Percentiles rank a stretch among this genome's conserved stretches.
Evolutionary conservation across 192 early-diverging fungal genomes (phyloP).

Genomic region (Linnemannia schmuckeri): DNA sequence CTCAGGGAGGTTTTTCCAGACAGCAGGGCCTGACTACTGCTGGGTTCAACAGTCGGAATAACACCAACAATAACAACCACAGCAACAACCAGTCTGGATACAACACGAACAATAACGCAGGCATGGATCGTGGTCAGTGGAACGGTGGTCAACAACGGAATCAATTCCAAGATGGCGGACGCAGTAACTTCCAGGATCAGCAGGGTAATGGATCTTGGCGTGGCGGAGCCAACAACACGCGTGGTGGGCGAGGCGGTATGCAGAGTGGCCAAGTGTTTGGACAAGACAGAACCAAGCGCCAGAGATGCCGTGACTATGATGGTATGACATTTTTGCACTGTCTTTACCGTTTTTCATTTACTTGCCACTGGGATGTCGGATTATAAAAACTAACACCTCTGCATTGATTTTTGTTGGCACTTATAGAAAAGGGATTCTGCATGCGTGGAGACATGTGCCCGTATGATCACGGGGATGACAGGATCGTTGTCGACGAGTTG

Average conservation of each 20-base stretch:
- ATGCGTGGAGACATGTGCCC: conserved; percentile 85
- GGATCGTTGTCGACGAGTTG: conserved; percentile 75
- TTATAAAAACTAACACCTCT: neutral
- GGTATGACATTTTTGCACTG: conserved; percentile 57
- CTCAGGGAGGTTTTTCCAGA: neutral
- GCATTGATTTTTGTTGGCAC: neutral
- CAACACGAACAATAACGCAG: conserved; percentile 2
- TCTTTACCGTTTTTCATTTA: neutral
- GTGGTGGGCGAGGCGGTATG: conserved; percentile 61
- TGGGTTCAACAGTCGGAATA: conserved; percentile 36
- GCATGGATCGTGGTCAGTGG: conserved; percentile 32
- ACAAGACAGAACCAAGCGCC: conserved; percentile 54
- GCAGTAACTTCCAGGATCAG: conserved; percentile 39
- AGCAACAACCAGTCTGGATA: conserved; percentile 17
- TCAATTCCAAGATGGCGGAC: conserved; percentile 10
- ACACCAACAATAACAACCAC: neutral
- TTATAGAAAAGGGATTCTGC: conserved; percentile 82
- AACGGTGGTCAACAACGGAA: conserved; percentile 18
- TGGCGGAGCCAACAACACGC: conserved; percentile 48
- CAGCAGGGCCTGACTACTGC: conserved; percentile 37
- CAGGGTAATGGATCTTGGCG: conserved; percentile 47
- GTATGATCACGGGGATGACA: conserved; percentile 80
- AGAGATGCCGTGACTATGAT: conserved; percentile 81
- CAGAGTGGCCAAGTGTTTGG: conserved; percentile 43
- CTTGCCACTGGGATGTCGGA: neutral